These are phyloP conservation scores for Phytophthora aleatoria DNA, from an alignment of 352 stramenopile species.

Conservation along the genomic window DNA sequence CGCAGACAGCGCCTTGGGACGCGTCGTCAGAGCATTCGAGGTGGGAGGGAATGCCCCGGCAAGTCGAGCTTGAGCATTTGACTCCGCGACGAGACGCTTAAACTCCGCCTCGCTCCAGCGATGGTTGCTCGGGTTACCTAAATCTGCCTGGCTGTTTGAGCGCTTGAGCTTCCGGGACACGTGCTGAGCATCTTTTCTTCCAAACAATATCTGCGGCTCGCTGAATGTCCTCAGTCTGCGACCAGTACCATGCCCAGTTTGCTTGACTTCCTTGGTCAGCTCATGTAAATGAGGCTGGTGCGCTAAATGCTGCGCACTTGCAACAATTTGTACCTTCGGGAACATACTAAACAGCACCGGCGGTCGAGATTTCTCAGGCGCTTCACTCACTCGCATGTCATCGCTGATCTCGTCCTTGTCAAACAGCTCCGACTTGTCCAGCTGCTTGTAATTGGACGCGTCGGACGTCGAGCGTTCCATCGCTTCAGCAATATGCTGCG, in stretches of 20 bases:
- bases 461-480: slow-evolving; percentile 69
- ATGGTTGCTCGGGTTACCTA: slow-evolving; percentile 73
- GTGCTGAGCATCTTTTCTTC: slow-evolving; percentile 40
- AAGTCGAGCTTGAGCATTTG: slow-evolving; percentile 55
- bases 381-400: slow-evolving; percentile 58
- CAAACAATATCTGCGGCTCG: slow-evolving; percentile 54
- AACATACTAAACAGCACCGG: slow-evolving; percentile 82
- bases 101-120: slow-evolving; percentile 77
- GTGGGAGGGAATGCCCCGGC: slow-evolving; percentile 42
- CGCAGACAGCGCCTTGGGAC: slow-evolving; percentile 61
- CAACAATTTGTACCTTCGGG: slow-evolving; percentile 84
- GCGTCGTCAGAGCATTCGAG: slow-evolving; percentile 34
- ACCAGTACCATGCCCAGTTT: slow-evolving; percentile 33
- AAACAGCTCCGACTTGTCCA: slow-evolving; percentile 74
- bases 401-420: slow-evolving; percentile 84
- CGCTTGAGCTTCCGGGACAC: slow-evolving; percentile 63
- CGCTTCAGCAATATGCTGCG: slow-evolving; percentile 70
- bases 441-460: slow-evolving; percentile 56
- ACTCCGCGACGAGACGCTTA: slow-evolving; percentile 72
- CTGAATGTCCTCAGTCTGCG: slow-evolving; percentile 56
- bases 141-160: slow-evolving; percentile 66
- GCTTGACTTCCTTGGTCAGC: slow-evolving; percentile 47
- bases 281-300: slow-evolving; percentile 71
- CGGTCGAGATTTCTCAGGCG: slow-evolving; percentile 59
- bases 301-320: slow-evolving; percentile 76